Evolutionary conservation across 768 basidiomycete species (phyloP), one percentile per base, ranked within the genome.

Genomic region (Pholiota molesta): DNA sequence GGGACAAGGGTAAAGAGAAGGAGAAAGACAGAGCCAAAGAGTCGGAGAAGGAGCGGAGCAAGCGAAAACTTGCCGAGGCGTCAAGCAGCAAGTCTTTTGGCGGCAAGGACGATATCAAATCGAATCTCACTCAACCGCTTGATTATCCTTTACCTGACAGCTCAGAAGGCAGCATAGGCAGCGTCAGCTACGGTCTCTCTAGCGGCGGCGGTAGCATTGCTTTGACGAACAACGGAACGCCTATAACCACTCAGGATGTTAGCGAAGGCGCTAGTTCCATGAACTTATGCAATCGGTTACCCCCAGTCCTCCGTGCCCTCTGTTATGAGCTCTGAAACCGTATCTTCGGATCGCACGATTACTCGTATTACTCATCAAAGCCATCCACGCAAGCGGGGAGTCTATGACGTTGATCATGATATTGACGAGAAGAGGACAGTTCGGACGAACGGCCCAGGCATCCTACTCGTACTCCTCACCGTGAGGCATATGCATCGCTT

Each of bases 401-500:
- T 69, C 44, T 73, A 71, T 68, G 73, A 75, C 59, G 74, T 66
- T 13, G 65, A 64, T 5, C 69, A 69, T 17, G 74, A 71, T 11
- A 73, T 73, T 47, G 78, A 78, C 33, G 75, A 76, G 74, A 78
- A 23, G 75, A 77, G 26, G 70, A 76, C 52, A 74, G 72, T 17
- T 62, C 67, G 35, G 69, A 68, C 29, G 68, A 66, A 44, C 65
- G 64, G 17, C 70, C 65, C 61, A 67, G 66, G 19, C 62, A 73
- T 0, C 80, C 81, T 14, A 66, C 77, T 19, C 82, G 85, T 28
- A 88, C 87, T 8, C 84, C 87, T 19, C 86, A 89, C 66, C 80
- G 81, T 28, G 88, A 89, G 72, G 81, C 85, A 2, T 89, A 86
- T 63, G 81, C 82, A 4, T 79, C 86, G 6, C 75, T 88, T 51